Base-by-base conservation (phyloP, 805 yeast genomes). In the Teunomyces kruisii region DNA sequence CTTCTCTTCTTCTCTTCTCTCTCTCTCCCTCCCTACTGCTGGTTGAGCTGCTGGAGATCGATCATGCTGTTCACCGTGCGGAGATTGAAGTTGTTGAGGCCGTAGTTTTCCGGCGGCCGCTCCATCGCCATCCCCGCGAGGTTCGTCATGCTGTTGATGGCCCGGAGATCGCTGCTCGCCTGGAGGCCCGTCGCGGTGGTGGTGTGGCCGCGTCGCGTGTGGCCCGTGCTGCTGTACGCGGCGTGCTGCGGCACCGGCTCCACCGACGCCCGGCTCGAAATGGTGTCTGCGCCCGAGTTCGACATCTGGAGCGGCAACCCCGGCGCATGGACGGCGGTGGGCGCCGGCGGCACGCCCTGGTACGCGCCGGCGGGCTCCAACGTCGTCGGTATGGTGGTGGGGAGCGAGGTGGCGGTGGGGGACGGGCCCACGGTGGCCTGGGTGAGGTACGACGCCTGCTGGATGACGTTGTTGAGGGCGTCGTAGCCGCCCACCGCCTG, bases 401-500 rank as follows among this genome's bases (percentile, higher is more conserved):
- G 73, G 29, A 68, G 61, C 7, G 72, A 54, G 7, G 64, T 52
- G 26, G 54, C 50, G 45, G 57, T 60, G 5, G 49, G 46, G 28
- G 51, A 63, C 6, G 51, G 45, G 14, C 56, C 55, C 13, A 58
- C 58, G 4, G 64, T 58, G 2, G 61, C 45, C 22, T 39, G 42
- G 0, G 66, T 60, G 4, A 62, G 53, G 33, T 52, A 65, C 32
- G 60, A 61, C 1, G 68, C 51, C 39, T 61, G 74, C 32, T 61
- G 66, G 16, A 79, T 50, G 1, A 79, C 50, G n/a, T 69, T 60
- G 52, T 72, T 72, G 45, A 79, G 59, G 14, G 69, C 69, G 13
- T 73, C 78, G 28, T 59, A 58, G 0, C 81, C 80, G 3, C 84
- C 76, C 16, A 79, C 67, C 13, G 72, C 68, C 41, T 63, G 74